phyloP scores from a whole-genome alignment of 345 rosid genomes.

The Geranium brycei region DNA sequence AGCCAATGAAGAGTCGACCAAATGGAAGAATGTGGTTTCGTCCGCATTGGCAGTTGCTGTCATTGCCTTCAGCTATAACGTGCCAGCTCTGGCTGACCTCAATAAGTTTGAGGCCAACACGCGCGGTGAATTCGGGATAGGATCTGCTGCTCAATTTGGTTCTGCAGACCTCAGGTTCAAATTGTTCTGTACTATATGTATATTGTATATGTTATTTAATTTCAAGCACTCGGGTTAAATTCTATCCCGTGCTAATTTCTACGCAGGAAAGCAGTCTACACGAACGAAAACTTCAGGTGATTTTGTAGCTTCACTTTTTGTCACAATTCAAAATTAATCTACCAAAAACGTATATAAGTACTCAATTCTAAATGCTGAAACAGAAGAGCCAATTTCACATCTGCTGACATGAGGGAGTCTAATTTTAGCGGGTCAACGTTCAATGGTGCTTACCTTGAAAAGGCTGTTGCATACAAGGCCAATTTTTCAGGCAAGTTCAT shows the following conservation, averaged over 20 bases:
- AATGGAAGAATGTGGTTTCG: constrained; percentile 44
- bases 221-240: not conserved
- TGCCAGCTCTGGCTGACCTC: constrained; percentile 70
- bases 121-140: constrained; percentile 72
- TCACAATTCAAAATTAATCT: not conserved
- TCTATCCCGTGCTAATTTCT: not conserved
- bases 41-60: constrained; percentile 43
- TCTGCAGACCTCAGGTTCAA: constrained; percentile 56
- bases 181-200: constrained; percentile 4
- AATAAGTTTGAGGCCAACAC: constrained; percentile 63
- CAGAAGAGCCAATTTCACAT: constrained; percentile 94
- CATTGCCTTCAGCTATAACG: constrained; percentile 30
- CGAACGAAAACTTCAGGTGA: constrained; percentile 47
- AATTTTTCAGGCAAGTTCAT: constrained; percentile 55
- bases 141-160: constrained; percentile 76
- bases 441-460: constrained; percentile 87
- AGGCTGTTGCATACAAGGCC: constrained; percentile 90
- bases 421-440: constrained; percentile 91
- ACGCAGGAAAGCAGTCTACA: constrained; percentile 58
- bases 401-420: constrained; percentile 94
- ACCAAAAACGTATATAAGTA: constrained; percentile 6
- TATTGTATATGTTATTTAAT: not conserved
- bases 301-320: not conserved
- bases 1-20: constrained; percentile 15
- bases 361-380: constrained; percentile 18